Base-by-base conservation (phyloP, 352 stramenopile genomes). In the Plasmopara viticola region DNA sequence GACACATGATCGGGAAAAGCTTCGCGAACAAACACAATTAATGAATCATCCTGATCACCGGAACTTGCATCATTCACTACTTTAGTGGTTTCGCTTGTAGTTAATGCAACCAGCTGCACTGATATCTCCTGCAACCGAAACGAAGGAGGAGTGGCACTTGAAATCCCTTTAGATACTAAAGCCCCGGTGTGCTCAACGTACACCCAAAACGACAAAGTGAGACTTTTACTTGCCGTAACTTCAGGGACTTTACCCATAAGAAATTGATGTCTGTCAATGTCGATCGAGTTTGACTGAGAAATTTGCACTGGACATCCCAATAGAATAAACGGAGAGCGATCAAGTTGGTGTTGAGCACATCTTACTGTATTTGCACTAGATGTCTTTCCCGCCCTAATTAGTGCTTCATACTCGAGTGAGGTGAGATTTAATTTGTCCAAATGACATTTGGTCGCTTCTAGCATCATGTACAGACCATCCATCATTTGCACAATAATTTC, bases 401-500 rank as follows among this genome's bases (percentile, higher is more conserved):
- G 13, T 13, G 9, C 43, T 9, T 28, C 30, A 50, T 51, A 65
- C 15, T 56, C 46, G 10, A 48, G 13, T 25, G 46, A 49, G 8
- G 35, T 56, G 4, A 25, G 9, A 34, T 40, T 35, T 9, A 66
- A 28, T n/a, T 18, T 4, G 0, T 63, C 40, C 3, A 78, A 34
- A 17, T 60, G 44, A 1, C 20, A 37, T 45, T 57, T 63, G 0
- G 50, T 40, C 28, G 49, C 64, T 40, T 61, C 38, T 34, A 84
- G 20, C 58, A 67, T 58, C 7, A 55, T 28, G 40, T 71, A 74
- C n/a, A 84, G 38, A 5, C 70, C 44, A 3, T 74, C 62, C 14
- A 61, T 60, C 31, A 80, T 55, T 48, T 70, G 64, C 2, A 74
- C 65, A 28, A 80, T 63, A 25, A 64, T 77, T 40, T 80, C 61